phyloP scores from a whole-genome alignment of 2,329 filamentous ascomycete species.

The Venturiaceae sp. region DNA sequence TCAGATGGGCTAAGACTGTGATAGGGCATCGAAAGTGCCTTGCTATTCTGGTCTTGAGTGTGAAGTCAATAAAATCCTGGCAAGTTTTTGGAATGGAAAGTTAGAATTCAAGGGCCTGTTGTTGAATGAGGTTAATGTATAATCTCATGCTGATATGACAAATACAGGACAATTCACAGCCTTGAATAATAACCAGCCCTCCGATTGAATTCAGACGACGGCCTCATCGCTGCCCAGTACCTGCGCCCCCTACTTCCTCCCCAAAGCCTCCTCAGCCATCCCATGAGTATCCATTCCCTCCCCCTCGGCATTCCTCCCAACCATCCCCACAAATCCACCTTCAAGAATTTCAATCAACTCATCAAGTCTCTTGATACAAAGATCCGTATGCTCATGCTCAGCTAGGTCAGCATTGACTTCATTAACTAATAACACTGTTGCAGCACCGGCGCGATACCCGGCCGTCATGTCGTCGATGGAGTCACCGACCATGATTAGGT shows the following conservation, averaged over 20 bases:
- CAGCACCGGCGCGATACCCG: slow-evolving; percentile 71
- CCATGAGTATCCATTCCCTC: slow-evolving; percentile 17
- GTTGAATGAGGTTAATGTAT: no score
- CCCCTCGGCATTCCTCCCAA: slow-evolving; percentile 17
- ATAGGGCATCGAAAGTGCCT: no score
- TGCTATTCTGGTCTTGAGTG: no score
- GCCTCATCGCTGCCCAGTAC: no score
- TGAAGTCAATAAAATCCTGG: no score
- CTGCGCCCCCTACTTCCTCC: slow-evolving; percentile 5
- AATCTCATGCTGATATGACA: no score
- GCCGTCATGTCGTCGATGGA: slow-evolving; percentile 91
- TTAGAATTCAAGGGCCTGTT: no score
- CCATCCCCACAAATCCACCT: slow-evolving; percentile 50
- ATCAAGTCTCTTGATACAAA: slow-evolving; percentile 62
- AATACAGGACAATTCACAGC: no score
- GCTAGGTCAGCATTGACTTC: slow-evolving; percentile 65
- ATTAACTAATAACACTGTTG: slow-evolving; percentile 81
- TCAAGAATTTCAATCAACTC: slow-evolving; percentile 70
- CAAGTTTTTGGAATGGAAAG: no score
- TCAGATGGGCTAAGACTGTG: no score
- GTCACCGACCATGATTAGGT: slow-evolving; percentile 45
- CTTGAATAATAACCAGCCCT: no score
- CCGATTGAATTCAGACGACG: no score
- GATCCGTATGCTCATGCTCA: slow-evolving; percentile 65
- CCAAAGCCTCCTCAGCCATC: slow-evolving; percentile 15